Conservation (phyloP, 2,329 filamentous ascomycete genomes). For the Pyrenochaeta sp. region DNA sequence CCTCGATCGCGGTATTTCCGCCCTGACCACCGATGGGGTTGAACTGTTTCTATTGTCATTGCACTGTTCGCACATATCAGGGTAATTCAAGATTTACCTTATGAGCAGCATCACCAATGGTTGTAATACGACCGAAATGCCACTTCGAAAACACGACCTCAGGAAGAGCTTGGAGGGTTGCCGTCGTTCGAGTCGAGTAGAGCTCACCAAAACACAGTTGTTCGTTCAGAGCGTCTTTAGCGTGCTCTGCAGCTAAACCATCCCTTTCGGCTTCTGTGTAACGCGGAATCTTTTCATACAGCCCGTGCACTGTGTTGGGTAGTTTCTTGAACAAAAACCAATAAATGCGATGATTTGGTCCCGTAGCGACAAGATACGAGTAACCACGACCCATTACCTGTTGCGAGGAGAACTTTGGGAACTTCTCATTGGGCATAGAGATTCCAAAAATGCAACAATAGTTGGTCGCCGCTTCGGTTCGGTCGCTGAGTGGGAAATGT, state of each 20-base stretch:
- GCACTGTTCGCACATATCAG: background rate
- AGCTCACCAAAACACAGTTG: conserved; percentile 17
- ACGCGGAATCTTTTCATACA: conserved; percentile 24
- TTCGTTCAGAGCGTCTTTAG: conserved; percentile 35
- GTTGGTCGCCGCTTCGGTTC: background rate
- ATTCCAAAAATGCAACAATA: conserved; percentile 13
- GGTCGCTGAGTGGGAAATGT: background rate
- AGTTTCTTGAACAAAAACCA: conserved; percentile 33
- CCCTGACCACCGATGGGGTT: conserved; percentile 8
- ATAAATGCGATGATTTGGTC: conserved; percentile 28
- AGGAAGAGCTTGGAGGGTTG: conserved; percentile 35
- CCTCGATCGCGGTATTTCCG: too few relatives aligned
- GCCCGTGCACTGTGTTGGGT: conserved; percentile 26
- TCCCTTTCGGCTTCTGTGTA: conserved; percentile 31
- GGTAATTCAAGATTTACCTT: conserved; percentile 40
- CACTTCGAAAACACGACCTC: conserved; percentile 52
- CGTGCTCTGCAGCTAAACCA: background rate
- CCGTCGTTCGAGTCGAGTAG: conserved; percentile 28
- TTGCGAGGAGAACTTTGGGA: background rate
- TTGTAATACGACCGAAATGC: conserved; percentile 48
- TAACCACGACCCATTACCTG: background rate
- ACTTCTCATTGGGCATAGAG: background rate
- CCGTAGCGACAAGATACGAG: conserved; percentile 14
- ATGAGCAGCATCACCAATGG: conserved; percentile 43
- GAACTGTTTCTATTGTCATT: conserved; percentile 5